Evolutionary conservation across 2,329 filamentous ascomycete species (phyloP), one percentile per base, ranked within the genome.

Genomic region (Fusarium haematococcum): DNA sequence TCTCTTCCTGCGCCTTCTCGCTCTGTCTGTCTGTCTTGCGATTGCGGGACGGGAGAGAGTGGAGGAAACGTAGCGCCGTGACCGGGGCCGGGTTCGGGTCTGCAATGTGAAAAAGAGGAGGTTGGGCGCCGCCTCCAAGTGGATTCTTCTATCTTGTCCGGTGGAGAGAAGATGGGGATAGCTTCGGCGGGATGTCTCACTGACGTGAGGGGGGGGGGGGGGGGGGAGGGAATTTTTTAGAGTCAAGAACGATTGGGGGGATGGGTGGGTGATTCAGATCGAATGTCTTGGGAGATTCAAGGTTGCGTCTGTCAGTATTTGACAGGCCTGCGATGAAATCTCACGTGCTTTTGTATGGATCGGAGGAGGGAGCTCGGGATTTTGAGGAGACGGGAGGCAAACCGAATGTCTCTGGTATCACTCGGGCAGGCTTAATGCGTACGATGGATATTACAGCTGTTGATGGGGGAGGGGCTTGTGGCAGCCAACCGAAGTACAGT

Each of bases 61-160:
- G 71, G 60, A 72, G 70, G 50, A 67, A 27, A 59, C 63, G 64
- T 71, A 68, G 60, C 69, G 67, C 70, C 76, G 76, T 74, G 67
- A 66, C 75, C 74, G 75, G 74, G 71, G 52, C 76, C 75, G 75
- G 75, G 67, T 64, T 77, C 75, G 69, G 75, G 75, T 73, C 50
- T 48, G 45, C 45, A 50, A 39, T 30, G 48, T 59, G 45, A 48
- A 48, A 25, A 64, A 65, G 68, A 70, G 68, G 68, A 72, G 60
- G 70, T 75, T 74, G 71, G 71, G 71, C 68, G 64, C 64, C 56
- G 64, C 70, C 59, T 63, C 18, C 20, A 62, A 52, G 61, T 57
- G 62, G 52, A 59, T 66, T 65, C 62, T 66, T 56, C 43, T 37
- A 20, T 43, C 45, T 50, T 16, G 25, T 65, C 62, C 13, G 50